phyloP scores from a whole-genome alignment of 768 basidiomycete species.

The Tricholomella constricta region DNA sequence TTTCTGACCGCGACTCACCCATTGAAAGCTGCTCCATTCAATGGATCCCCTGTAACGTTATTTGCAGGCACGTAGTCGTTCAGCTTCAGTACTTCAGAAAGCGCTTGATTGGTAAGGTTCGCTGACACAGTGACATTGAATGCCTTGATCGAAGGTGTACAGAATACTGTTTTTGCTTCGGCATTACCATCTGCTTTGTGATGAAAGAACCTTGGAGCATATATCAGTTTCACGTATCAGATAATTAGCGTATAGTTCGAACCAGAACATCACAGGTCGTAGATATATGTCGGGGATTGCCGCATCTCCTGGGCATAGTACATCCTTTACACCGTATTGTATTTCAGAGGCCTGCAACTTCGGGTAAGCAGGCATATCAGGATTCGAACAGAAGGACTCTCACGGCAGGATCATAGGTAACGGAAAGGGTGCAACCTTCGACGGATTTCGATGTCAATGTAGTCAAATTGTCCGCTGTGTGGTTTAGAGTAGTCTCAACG shows the following conservation, averaged over 20 bases:
- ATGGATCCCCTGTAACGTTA: slow-evolving; percentile 51
- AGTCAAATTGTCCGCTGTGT: slow-evolving; percentile 26
- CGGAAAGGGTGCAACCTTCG: slow-evolving; percentile 44
- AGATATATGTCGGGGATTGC: slow-evolving; percentile 32
- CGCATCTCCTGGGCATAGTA: slow-evolving; percentile 37
- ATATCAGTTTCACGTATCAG: not conserved
- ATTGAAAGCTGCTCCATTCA: slow-evolving; percentile 56
- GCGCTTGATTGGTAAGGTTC: slow-evolving; percentile 43
- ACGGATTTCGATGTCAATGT: slow-evolving; percentile 46
- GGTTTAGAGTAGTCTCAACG: slow-evolving; percentile 24
- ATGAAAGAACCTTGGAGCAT: slow-evolving; percentile 42
- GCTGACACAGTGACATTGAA: slow-evolving; percentile 45
- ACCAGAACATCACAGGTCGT: slow-evolving; percentile 73
- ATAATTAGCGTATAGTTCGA: slow-evolving; percentile 8
- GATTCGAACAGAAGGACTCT: slow-evolving; percentile 6
- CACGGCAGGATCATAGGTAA: slow-evolving; percentile 40
- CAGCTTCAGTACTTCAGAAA: slow-evolving; percentile 37
- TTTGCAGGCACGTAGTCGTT: slow-evolving; percentile 38
- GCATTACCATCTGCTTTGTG: slow-evolving; percentile 26
- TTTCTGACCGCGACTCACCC: slow-evolving; percentile 41
- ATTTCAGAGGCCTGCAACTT: slow-evolving; percentile 33
- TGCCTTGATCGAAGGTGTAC: slow-evolving; percentile 49
- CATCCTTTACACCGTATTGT: slow-evolving; percentile 52
- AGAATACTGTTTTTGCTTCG: slow-evolving; percentile 57
- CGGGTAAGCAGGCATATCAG: not conserved